Base-by-base conservation (phyloP, 2,329 filamentous ascomycete species). In the Drechslerella coelobrocha region DNA sequence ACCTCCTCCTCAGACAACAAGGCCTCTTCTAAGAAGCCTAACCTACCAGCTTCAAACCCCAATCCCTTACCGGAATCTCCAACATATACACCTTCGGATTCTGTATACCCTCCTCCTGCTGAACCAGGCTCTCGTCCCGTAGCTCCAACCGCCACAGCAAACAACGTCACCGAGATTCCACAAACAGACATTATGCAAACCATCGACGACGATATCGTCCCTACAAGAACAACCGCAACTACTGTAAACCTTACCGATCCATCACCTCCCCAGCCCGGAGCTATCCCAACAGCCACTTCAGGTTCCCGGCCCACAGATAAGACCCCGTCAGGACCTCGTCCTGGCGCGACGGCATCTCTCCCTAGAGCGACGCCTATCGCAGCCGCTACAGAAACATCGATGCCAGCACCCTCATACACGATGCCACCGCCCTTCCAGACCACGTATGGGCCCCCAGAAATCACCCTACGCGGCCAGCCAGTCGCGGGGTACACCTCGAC, bases 1-100 rank as follows among this genome's bases (percentile, higher is more conserved):
- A 21, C 31, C 27, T 9, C 43, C 39, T 19, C 39, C 14, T 43
- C 66, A 10, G 43, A 51, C 27, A 53, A 63, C 19, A 41, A 51
- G 12, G 21, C 31, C 2, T 41, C 59, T 14, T 54, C 53, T 14
- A 21, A 57, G 31, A 62, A 60, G 45, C 29, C 66, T 5, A 71
- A 71, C 14, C 66, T 71, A 26, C 66, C 66, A 43, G 66, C 66
- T 23, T 71, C 66, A 50, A 71, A 71, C 23, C 41, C 66, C 24
- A 26, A 63, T 23, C 66, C 66, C 21, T 53, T 71, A 7, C 66
- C 66, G 2, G 66, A 71, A 48, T 71, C 59, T 26, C 66, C 66
- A 39, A 37, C 34, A 27, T 69, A 69, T 17, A 53, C 47, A 23
- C 19, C 59, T 26, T 71, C 66, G 12, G 66, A 71, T 24, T 71